Conservation (phyloP, 202 grass and related monocot species). For the Zizania palustris region DNA sequence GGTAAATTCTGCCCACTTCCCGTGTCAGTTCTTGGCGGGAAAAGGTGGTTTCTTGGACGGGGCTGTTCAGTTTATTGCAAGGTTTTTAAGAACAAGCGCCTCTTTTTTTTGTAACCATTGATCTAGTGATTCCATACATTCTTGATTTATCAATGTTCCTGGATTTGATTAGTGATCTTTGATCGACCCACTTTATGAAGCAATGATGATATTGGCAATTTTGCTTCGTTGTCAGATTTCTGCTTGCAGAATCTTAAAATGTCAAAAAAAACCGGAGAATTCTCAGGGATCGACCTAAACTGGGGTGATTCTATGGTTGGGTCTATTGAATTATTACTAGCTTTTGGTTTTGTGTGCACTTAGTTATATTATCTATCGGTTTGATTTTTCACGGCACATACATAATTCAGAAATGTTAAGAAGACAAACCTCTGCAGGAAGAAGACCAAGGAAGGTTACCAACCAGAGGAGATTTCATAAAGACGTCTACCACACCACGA, state of each 20-base stretch:
- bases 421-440: conserved; percentile 37
- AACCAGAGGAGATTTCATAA: conserved; percentile 49
- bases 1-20: neutral
- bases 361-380: conserved; percentile 25
- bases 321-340: conserved; percentile 18
- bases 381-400: conserved; percentile 30
- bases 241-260: conserved; percentile 11
- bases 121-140: neutral
- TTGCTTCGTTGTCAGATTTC: conserved; percentile 22
- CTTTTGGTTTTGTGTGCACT: neutral
- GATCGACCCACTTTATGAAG: neutral
- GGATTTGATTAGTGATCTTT: conserved; percentile 1
- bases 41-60: conserved; percentile 26
- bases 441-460: conserved; percentile 41
- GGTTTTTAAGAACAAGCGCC: conserved; percentile 19
- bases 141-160: conserved; percentile 15
- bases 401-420: conserved; percentile 12
- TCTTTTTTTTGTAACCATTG: neutral
- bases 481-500: conserved; percentile 44
- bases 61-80: conserved; percentile 15
- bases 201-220: conserved; percentile 12
- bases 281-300: conserved; percentile 15
- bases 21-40: conserved; percentile 4
- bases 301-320: neutral
- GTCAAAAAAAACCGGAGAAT: neutral